Conservation (phyloP, 371 early-diverging fungal genomes). For the Actinomortierella ambigua region DNA sequence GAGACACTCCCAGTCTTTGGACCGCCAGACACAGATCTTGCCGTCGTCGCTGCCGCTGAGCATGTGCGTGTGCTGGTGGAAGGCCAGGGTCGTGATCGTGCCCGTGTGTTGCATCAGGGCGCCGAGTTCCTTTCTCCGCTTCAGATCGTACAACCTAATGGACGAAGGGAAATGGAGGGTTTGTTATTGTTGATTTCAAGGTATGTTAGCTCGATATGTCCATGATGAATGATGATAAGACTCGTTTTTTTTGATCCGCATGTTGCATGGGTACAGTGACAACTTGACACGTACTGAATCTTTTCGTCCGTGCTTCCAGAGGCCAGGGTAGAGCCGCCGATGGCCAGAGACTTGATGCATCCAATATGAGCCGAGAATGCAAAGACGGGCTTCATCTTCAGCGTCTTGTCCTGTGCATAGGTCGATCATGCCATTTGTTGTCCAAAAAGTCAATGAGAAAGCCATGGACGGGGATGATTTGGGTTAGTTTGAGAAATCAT, state of each 20-base stretch:
- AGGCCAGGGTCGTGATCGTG: constrained; percentile 85
- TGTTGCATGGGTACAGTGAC: not conserved
- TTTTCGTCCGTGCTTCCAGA: constrained; percentile 97
- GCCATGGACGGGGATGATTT: too few relatives aligned
- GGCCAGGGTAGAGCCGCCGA: constrained; percentile 81
- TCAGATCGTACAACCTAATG: constrained; percentile 82
- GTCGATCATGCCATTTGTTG: not conserved
- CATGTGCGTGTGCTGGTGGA: constrained; percentile 84
- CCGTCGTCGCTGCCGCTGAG: constrained; percentile 92
- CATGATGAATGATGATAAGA: not conserved
- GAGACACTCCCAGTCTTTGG: constrained; percentile 96
- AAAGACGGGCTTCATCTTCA: constrained; percentile 78
- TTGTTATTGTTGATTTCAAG: too few relatives aligned
- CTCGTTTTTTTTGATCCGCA: not conserved
- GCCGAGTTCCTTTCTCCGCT: constrained; percentile 88
- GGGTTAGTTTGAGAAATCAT: too few relatives aligned
- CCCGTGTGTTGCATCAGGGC: constrained; percentile 90
- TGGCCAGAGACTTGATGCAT: constrained; percentile 85
- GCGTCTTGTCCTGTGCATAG: constrained; percentile 27
- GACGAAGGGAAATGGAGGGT: not conserved
- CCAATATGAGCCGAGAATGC: constrained; percentile 95
- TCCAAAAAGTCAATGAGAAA: constrained; percentile 6
- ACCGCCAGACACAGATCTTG: constrained; percentile 83
- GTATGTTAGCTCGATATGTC: too few relatives aligned
- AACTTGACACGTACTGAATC: constrained; percentile 65